Evolutionary conservation across 108 stramenopile genomes (phyloP).

Genomic region (Fragilaria radians): DNA sequence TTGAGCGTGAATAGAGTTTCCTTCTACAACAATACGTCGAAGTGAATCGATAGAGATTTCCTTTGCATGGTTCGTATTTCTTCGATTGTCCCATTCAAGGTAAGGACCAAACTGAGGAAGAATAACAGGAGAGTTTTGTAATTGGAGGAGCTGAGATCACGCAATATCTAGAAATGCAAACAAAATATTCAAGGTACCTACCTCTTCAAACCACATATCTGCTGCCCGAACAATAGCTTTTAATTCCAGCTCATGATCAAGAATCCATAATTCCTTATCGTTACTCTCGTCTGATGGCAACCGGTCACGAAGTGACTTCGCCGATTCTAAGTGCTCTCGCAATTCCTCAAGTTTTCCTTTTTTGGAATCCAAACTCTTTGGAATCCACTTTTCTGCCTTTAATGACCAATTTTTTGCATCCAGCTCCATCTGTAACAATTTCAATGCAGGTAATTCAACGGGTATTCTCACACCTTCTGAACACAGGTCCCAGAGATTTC

Average conservation of each 20-base stretch:
- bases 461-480: constrained; percentile 72
- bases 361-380: constrained; percentile 22
- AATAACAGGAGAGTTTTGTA: constrained; percentile 1
- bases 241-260: constrained; percentile 55
- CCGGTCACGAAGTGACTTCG: constrained; percentile 46
- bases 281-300: constrained; percentile 27
- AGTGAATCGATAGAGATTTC: constrained; percentile 45
- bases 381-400: constrained; percentile 67
- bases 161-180: not conserved
- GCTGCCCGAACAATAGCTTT: constrained; percentile 43
- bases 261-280: constrained; percentile 41
- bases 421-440: constrained; percentile 67
- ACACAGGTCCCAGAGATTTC: constrained; percentile 40
- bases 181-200: constrained; percentile 11
- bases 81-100: constrained; percentile 54
- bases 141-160: not conserved
- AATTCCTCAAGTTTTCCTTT: constrained; percentile 71
- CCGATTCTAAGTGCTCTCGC: constrained; percentile 57
- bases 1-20: constrained; percentile 49
- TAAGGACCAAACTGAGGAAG: constrained; percentile 39
- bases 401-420: constrained; percentile 65
- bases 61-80: constrained; percentile 25
- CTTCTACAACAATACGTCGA: constrained; percentile 44
- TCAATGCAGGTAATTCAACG: constrained; percentile 55
- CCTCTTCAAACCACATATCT: constrained; percentile 60